These are phyloP conservation scores for Scedosporium apiospermum DNA, from an alignment of 2,329 filamentous ascomycete genomes.

Conservation along the genomic window DNA sequence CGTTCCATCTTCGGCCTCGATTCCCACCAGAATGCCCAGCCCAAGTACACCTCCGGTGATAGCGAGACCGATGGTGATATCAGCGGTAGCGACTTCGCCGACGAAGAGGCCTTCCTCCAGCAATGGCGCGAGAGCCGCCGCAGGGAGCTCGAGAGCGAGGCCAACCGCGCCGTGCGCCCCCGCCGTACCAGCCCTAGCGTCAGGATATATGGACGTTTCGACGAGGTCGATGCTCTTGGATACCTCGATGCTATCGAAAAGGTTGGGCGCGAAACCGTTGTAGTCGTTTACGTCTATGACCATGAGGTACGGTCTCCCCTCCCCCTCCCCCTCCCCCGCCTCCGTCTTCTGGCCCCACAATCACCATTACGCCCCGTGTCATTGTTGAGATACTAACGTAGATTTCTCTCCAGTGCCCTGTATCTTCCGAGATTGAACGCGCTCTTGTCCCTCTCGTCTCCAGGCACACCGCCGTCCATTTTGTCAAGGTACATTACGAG, in stretches of 20 bases:
- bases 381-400: conserved; percentile 11
- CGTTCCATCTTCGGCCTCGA: conserved; percentile 45
- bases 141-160: conserved; percentile 62
- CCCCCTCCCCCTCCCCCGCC: neutral
- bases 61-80: conserved; percentile 33
- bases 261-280: conserved; percentile 67
- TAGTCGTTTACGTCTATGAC: conserved; percentile 92
- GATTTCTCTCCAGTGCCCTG: conserved; percentile 52
- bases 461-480: conserved; percentile 63
- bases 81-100: conserved; percentile 36
- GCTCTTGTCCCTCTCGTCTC: conserved; percentile 68
- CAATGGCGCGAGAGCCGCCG: conserved; percentile 78
- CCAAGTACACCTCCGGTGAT: conserved; percentile 29
- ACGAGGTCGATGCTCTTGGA: conserved; percentile 78
- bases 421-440: conserved; percentile 69
- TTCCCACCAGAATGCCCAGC: conserved; percentile 13
- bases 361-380: neutral
- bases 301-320: conserved; percentile 53
- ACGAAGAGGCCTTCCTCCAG: conserved; percentile 69
- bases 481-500: conserved; percentile 82
- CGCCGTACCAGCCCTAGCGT: conserved; percentile 68
- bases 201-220: conserved; percentile 67
- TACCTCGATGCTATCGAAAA: conserved; percentile 97
- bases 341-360: neutral
- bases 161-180: conserved; percentile 44